Conservation (phyloP, 345 rosid species). For the Psidium guajava region DNA sequence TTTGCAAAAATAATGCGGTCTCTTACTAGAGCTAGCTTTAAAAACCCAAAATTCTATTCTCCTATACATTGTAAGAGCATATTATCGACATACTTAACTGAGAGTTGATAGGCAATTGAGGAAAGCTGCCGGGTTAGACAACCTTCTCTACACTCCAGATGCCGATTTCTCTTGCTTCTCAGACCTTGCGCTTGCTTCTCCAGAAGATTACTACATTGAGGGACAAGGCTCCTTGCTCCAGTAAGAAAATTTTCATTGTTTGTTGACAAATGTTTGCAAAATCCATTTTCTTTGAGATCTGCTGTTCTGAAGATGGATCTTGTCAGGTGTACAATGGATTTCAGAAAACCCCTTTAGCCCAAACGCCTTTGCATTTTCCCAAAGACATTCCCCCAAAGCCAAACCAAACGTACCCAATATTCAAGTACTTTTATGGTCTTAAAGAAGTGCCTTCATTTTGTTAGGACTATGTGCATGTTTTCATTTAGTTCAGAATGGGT, state of each 20-base stretch:
- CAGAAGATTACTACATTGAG: slow-evolving; percentile 87
- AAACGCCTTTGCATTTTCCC: too few relatives aligned
- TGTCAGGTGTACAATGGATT: not conserved
- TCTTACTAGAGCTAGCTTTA: not conserved
- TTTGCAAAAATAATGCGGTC: not conserved
- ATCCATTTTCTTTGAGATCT: not conserved
- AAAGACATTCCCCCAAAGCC: too few relatives aligned
- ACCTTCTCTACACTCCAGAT: slow-evolving; percentile 94
- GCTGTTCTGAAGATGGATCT: not conserved
- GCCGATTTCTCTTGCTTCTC: slow-evolving; percentile 99
- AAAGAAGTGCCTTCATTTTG: not conserved
- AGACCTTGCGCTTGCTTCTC: slow-evolving; percentile 84
- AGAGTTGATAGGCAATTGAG: slow-evolving; percentile 52
- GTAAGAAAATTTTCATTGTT: slow-evolving; percentile 31
- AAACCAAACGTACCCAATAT: not conserved
- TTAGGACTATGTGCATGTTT: not conserved
- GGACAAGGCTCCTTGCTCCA: slow-evolving; percentile 97
- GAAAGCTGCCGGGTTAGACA: slow-evolving; percentile 77
- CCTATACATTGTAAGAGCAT: not conserved
- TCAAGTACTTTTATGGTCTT: fast-evolving
- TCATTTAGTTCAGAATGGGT: not conserved
- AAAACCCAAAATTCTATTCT: not conserved
- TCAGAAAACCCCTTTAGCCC: too few relatives aligned
- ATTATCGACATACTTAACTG: not conserved
- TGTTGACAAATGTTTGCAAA: not conserved